Evolutionary conservation across 257 asterid genomes (phyloP).

Genomic region (Ilex asprella): DNA sequence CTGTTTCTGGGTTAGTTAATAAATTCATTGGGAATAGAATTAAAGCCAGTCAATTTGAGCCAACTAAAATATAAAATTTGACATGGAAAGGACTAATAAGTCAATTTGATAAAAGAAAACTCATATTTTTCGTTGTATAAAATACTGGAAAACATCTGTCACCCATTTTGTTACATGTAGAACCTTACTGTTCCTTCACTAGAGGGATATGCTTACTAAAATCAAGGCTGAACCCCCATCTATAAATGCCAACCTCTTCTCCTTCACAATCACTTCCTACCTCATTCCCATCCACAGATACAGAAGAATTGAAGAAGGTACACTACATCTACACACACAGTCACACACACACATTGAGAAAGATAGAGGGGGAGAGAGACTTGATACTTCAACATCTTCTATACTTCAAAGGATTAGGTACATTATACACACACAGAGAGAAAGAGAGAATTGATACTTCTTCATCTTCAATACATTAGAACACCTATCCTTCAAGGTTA

Average conservation of each 20-base stretch:
- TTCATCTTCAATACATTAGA: neutral
- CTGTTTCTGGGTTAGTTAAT: no score
- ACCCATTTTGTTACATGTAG: constrained; percentile 38
- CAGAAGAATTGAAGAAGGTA: neutral
- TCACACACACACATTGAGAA: neutral
- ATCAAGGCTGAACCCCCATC: constrained; percentile 25
- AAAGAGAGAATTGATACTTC: no score
- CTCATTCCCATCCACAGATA: constrained; percentile 9
- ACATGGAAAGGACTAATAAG: constrained; percentile 10
- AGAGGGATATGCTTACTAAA: constrained; percentile 14
- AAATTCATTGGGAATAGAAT: no score
- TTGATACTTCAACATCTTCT: no score
- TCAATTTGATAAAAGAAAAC: constrained; percentile 20
- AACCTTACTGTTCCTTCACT: constrained; percentile 39
- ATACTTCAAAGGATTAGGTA: no score
- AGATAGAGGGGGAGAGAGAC: no score
- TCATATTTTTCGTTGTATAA: constrained; percentile 10
- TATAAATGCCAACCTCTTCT: constrained; percentile 26
- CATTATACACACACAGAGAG: neutral
- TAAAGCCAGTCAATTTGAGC: no score
- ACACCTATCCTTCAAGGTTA: neutral
- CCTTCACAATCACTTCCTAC: constrained; percentile 16
- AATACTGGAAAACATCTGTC: constrained; percentile 57
- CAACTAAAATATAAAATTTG: no score
- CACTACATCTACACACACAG: neutral